A percentile compares a stretch with the other conserved stretches of the same genome.
These are phyloP conservation scores for Dalbergia cochinchinensis DNA, from an alignment of 306 rosid genomes.

Conservation along the genomic window DNA sequence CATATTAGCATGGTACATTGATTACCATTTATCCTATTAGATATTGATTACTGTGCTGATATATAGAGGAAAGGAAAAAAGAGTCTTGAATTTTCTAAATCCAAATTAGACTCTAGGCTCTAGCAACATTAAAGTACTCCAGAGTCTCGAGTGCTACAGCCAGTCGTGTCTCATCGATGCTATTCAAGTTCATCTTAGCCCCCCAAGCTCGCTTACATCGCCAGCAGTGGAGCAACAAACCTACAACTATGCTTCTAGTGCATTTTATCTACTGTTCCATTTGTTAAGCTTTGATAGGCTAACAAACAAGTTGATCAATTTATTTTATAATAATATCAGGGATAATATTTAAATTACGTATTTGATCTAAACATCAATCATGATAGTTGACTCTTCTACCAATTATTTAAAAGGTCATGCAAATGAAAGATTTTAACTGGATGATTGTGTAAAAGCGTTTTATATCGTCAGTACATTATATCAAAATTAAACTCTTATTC, in stretches of 20 bases:
- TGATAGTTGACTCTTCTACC: too few relatives aligned
- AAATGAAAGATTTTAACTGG: too few relatives aligned
- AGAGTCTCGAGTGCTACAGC: constrained; percentile 7
- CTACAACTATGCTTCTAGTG: background rate
- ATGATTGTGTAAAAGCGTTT: too few relatives aligned
- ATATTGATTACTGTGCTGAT: constrained; percentile 8
- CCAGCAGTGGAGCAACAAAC: constrained; percentile 12
- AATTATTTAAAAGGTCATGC: too few relatives aligned
- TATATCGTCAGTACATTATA: too few relatives aligned
- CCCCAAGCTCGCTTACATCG: constrained; percentile 2
- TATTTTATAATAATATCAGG: constrained; percentile 31
- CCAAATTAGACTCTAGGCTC: background rate
- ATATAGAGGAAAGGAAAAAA: constrained; percentile 5
- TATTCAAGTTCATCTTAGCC: constrained; percentile 10
- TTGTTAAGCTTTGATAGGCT: constrained; percentile 28
- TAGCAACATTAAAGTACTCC: background rate
- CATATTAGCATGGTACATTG: too few relatives aligned
- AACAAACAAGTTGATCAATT: constrained; percentile 34
- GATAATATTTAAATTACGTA: background rate
- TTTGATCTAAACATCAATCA: too few relatives aligned
- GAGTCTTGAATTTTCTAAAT: constrained; percentile 5
- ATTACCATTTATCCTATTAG: background rate
- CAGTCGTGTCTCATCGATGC: constrained; percentile 18
- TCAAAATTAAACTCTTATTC: too few relatives aligned
- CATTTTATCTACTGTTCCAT: constrained; percentile 20